Base-by-base conservation (phyloP, 139 green algal genomes). In the Mesotaenium endlicherianum region DNA sequence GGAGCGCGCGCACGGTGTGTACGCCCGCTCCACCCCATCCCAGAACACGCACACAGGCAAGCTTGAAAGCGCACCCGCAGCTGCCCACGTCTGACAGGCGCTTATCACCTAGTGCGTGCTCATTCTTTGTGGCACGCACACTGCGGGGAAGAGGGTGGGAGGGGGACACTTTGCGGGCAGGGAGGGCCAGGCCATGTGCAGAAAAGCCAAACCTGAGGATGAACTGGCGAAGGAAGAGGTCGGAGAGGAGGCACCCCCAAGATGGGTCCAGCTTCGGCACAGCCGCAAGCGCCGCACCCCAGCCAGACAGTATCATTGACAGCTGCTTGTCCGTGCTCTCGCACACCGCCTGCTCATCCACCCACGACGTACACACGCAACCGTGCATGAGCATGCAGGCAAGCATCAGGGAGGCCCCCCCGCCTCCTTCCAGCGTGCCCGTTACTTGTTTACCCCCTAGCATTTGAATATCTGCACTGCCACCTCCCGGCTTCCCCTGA, bases 211-310 rank as follows among this genome's bases (percentile, higher is more conserved):
- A 80, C 75, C 75, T 39, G n/a, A 85, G 69, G 40, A 84, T 30
- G 70, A 85, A 84, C n/a, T 75, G 70, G 38, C 70, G 42, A 30
- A 85, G 47, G 79, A 85, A 85, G 79, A 71, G 79, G 44, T 85
- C 79, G 0, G 26, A 16, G 17, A 85, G 79, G 17, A 85, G 69
- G 8, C 70, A n/a, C 40, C 17, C 34, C 79, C 79, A 85, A 8
- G 70, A 17, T 20, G 43, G 69, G 47, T 30, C 36, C 40, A 85
- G 70, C 8, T 26, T 40, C 3, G 79, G 42, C 38, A 34, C 45
- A 0, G 70, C 42, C 16, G 79, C 70, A 38, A 85, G 79, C 0
- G 42, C 40, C 20, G 70, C 30, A 26, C 70, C 70, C 79, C 79
- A 85, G 26, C 41, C 17, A 17, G 34, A 40, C 20, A 85, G 79